A percentile compares a stretch with the other conserved stretches of the same genome.
These are phyloP conservation scores for Penicillium soppii DNA, from an alignment of 495 filamentous ascomycete genomes.

Conservation along the genomic window DNA sequence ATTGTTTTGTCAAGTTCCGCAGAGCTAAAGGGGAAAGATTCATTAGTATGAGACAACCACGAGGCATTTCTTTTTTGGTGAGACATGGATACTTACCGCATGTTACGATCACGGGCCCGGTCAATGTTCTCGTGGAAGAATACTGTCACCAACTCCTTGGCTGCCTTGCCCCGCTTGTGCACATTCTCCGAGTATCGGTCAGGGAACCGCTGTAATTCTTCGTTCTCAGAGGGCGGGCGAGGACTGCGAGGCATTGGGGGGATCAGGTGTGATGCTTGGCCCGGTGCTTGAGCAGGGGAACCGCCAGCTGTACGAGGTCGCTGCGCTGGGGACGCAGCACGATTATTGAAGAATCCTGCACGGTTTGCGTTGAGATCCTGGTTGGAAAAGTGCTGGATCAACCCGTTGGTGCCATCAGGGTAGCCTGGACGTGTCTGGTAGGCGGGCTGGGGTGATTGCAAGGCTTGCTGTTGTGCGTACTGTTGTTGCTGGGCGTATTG, in stretches of 20 bases:
- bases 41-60: neutral
- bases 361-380: constrained; percentile 83
- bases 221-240: constrained; percentile 40
- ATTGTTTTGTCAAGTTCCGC: constrained; percentile 86
- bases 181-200: constrained; percentile 78
- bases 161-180: constrained; percentile 68
- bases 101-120: constrained; percentile 84
- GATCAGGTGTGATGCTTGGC: constrained; percentile 64
- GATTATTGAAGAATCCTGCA: constrained; percentile 60
- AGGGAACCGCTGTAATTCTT: constrained; percentile 65
- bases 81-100: constrained; percentile 60
- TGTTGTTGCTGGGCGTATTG: constrained; percentile 57
- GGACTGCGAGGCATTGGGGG: constrained; percentile 60
- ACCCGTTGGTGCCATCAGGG: constrained; percentile 67
- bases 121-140: constrained; percentile 98
- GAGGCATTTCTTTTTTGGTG: neutral
- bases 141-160: constrained; percentile 65
- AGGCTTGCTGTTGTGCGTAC: constrained; percentile 55
- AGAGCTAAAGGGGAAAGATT: constrained; percentile 55
- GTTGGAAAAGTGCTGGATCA: constrained; percentile 95
- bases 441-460: constrained; percentile 51
- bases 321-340: constrained; percentile 68
- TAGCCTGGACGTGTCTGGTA: constrained; percentile 51
- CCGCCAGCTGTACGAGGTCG: constrained; percentile 75
- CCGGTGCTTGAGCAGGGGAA: constrained; percentile 50